Evolutionary conservation across 2,329 filamentous ascomycete genomes (phyloP), one percentile per base, ranked within the genome.

Genomic region (Fusarium secorum): DNA sequence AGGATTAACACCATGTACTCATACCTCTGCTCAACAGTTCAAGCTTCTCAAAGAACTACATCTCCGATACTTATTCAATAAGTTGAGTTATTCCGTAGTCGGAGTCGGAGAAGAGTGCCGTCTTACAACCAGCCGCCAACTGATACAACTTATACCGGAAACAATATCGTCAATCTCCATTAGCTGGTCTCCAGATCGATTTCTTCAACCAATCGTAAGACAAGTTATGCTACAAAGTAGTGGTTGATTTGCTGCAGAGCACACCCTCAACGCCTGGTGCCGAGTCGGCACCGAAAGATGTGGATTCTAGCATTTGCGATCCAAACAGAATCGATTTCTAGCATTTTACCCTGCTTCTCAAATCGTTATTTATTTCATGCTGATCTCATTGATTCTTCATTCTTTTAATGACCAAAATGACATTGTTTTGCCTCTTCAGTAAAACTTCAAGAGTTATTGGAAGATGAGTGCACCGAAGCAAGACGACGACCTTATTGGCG

Each of bases 271-370:
- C 45, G 18, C 11, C 24, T 35, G 52, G 20, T 32, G 69, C 69
- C 69, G 69, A 72, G 14, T 71, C 69, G 69, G 69, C 46, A 56
- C 69, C 69, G 69, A 72, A 30, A 26, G 14, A 45, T 42, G 48
- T 64, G 53, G 54, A 41, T 64, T 54, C 56, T 28, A 39, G 44
- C 60, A 72, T 64, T 66, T 53, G 38, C 46, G 26, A 56, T 35
- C 28, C 51, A 45, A 49, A 42, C 44, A 63, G 44, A 57, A 49
- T 41, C 60, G 36, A 57, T 53, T 49, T 57, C 65, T 59, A 13
- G 26, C 22, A 55, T 44, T 62, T 36, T 48, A 46, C 52, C 55
- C 53, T 59, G 48, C 51, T 42, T 45, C 20, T 49, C 36, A 35
- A n/a, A 36, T 44, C 8, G 22, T 36, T 62, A 72, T 72, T 56